Base-by-base conservation (phyloP, 2,329 filamentous ascomycete genomes). In the Bertia moriformis region DNA sequence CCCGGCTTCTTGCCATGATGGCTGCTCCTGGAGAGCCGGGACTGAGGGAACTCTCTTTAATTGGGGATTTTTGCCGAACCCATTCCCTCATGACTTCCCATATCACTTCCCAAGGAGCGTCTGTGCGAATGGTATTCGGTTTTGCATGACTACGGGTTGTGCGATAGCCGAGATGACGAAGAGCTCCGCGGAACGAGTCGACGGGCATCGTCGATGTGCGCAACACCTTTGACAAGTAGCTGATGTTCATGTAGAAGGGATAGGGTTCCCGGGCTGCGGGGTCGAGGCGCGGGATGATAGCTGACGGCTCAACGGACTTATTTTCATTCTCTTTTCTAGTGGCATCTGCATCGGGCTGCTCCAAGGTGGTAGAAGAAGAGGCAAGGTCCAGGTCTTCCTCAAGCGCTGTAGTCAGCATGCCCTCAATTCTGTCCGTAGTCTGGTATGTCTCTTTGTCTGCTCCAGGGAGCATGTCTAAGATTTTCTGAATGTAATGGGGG, bases 21-120 rank as follows among this genome's bases (percentile, higher is more conserved):
- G 83, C 85, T 1, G 86, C 65, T 39, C 71, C 32, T 7, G 32
- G 12, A 12, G 32, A 83, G n/a, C 70, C 71, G 30, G 76, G 67
- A 49, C 74, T 81, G 40, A 93, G 66, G 15, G 75, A 74, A 1
- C 72, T 73, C 24, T 78, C 73, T 53, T 83, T 93, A 42, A 93
- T 67, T 0, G 88, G 87, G 0, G 73, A 69, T 50, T 80, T 83
- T 53, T 93, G 86, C 18, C 80, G 73, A 13, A 83, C 74, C 86
- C 87, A 98, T 59, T 94, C 87, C 18, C 84, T 72, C 75, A 96
- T 91, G 19, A 96, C 66, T 54, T 93, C 83, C 88, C 91, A 96
- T 37, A 98, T 72, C 0, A 85, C 78, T 3, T 67, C 67, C 87
- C 87, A 98, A 0, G 88, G 84, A 13, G 91, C 91, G 58, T 96